Base-by-base conservation (phyloP, 345 rosid genomes). In the Psidium friedrichsthalianum region DNA sequence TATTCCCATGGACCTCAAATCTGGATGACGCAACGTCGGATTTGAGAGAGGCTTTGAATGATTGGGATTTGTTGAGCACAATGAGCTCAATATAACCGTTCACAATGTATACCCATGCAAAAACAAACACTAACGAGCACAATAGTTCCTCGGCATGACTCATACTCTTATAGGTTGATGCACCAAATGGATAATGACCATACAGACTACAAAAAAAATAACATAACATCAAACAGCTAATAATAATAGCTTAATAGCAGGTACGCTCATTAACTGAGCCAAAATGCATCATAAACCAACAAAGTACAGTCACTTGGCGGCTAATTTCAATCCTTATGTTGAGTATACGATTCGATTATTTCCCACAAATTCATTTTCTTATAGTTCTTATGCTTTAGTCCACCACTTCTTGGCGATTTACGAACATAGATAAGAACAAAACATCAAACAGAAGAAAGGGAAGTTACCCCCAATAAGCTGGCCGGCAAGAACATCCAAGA, bases 391-490 rank as follows among this genome's bases (percentile, higher is more conserved):
- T 21, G 36, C 47, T 69, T 32, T 5, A 1, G 47, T 32, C 36
- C 44, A 9, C 5, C 78, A 18, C 18, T 32, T 69, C 47, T 69
- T 8, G 24, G 78, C 47, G 36, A 69, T 69, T 69, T 18, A 1
- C 13, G 36, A 47, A 9, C 47, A 15, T 22, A 32, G 78, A 20
- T 13, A 55, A 8, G 12, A 55, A 21, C 22, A 9, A 85, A 8
- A 29, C 54, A 21, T 36, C 11, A 87, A 55, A 27, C 11, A 52
- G 42, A 13, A 82, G 25, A 12, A 44, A 82, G 16, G 54, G 15
- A 21, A 84, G 82, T 90, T 95, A 93, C n/a, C 98, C 95, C 98
- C 98, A 2, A 98, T 98, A 91, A 95, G 98, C 91, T 95, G 98
- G 64, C 98, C 96, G 8, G 98, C 96, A 84, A 95, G 90, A 82